phyloP scores from a whole-genome alignment of 106 monocot species.

The Dioscorea dumetorum region DNA sequence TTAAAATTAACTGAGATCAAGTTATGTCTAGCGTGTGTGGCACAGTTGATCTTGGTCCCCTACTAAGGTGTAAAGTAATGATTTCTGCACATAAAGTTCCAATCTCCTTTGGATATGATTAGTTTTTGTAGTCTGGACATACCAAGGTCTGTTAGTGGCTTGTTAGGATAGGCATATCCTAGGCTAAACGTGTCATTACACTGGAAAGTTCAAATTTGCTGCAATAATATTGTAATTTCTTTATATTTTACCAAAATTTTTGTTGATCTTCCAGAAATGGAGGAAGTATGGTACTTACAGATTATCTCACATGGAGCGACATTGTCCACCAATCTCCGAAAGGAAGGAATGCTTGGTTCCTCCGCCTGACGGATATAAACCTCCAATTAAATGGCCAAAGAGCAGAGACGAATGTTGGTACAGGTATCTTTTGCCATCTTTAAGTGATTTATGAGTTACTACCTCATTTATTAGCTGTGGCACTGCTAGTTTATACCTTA shows the following conservation, averaged over 20 bases:
- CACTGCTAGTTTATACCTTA: neutral
- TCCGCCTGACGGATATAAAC: conserved; percentile 21
- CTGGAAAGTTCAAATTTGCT: no score
- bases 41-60: no score
- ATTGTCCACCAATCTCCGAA: conserved; percentile 18
- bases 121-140: no score
- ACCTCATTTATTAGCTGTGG: neutral
- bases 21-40: no score
- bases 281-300: conserved; percentile 19
- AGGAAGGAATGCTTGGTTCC: conserved; percentile 21
- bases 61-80: no score
- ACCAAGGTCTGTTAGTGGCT: no score
- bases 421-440: conserved; percentile 8
- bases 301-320: conserved; percentile 13
- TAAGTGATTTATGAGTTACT: neutral
- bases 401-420: conserved; percentile 22
- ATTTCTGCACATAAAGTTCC: no score
- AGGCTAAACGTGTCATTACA: no score
- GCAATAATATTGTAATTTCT: no score
- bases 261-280: conserved; percentile 10
- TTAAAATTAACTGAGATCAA: no score
- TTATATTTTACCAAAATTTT: neutral
- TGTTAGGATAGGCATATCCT: no score
- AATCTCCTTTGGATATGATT: no score
- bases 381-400: conserved; percentile 23